Evolutionary conservation across 2,329 filamentous ascomycete genomes (phyloP).

Genomic region (Aspergillus terreus): DNA sequence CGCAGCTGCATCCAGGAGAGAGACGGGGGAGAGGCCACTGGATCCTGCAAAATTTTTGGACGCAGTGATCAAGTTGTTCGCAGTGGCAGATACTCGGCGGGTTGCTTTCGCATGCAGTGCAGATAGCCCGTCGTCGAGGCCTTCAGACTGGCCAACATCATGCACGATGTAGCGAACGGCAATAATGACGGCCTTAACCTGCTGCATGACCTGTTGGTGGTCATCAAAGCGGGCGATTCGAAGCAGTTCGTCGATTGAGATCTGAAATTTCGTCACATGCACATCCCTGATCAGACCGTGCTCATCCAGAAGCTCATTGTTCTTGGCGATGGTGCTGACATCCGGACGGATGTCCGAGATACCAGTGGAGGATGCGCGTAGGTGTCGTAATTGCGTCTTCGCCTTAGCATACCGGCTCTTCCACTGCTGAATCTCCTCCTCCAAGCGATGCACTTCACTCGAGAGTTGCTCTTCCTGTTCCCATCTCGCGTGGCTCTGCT

Average conservation of each 20-base stretch:
- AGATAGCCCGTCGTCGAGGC: slow-evolving; percentile 51
- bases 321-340: slow-evolving; percentile 54
- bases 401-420: slow-evolving; percentile 81
- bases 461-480: slow-evolving; percentile 79
- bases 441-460: slow-evolving; percentile 69
- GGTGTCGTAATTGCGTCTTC: slow-evolving; percentile 79
- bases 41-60: slow-evolving; percentile 85
- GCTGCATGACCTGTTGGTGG: slow-evolving; percentile 70
- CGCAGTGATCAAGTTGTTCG: slow-evolving; percentile 92
- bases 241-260: slow-evolving; percentile 87
- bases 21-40: slow-evolving; percentile 85
- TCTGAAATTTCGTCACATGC: slow-evolving; percentile 91
- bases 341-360: slow-evolving; percentile 50
- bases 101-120: slow-evolving; percentile 69
- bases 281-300: slow-evolving; percentile 83
- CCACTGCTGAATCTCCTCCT: slow-evolving; percentile 85
- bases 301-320: slow-evolving; percentile 67
- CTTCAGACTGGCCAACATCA: slow-evolving; percentile 63
- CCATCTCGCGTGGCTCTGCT: slow-evolving; percentile 72
- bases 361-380: slow-evolving; percentile 77
- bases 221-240: slow-evolving; percentile 70
- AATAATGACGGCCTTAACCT: slow-evolving; percentile 81
- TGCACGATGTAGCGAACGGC: slow-evolving; percentile 80
- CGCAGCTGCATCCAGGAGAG: slow-evolving; percentile 85
- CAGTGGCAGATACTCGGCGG: slow-evolving; percentile 80